phyloP scores from a whole-genome alignment of 805 yeast species.

The Monosporozyma aquatica region DNA sequence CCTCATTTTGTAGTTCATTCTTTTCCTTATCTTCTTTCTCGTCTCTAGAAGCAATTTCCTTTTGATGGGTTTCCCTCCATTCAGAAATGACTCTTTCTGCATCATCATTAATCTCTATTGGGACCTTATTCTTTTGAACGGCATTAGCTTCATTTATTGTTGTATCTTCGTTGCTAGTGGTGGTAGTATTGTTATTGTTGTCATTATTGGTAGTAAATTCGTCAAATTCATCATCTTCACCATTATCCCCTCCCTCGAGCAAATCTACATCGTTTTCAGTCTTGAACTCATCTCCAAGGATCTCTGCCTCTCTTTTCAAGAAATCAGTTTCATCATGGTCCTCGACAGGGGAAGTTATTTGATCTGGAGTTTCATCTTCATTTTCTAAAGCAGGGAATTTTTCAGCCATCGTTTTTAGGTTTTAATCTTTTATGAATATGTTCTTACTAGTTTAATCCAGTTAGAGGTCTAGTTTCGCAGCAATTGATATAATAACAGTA shows the following conservation, averaged over 20 bases:
- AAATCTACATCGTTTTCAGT: slow-evolving; percentile 51
- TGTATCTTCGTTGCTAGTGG: slow-evolving; percentile 17
- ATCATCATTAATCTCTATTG: slow-evolving; percentile 32
- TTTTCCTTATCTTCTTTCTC: slow-evolving; percentile 55
- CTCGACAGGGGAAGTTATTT: background rate
- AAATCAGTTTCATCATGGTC: slow-evolving; percentile 42
- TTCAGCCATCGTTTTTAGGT: slow-evolving; percentile 45
- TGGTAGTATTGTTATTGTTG: background rate
- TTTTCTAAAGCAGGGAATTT: slow-evolving; percentile 66
- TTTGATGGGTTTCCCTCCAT: slow-evolving; percentile 76
- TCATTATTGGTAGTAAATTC: slow-evolving; percentile 4
- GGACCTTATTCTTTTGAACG: slow-evolving; percentile 13
- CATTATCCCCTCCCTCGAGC: slow-evolving; percentile 27
- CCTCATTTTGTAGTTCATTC: slow-evolving; percentile 60
- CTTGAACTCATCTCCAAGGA: slow-evolving; percentile 62
- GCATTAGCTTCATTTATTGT: slow-evolving; percentile 15
- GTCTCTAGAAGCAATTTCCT: slow-evolving; percentile 76
- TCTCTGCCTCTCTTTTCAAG: slow-evolving; percentile 57
- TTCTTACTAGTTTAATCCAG: no score
- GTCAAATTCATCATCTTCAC: slow-evolving; percentile 37
- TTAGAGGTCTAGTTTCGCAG: no score
- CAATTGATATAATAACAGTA: no score
- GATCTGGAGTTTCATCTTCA: slow-evolving; percentile 24
- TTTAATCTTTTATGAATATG: no score
- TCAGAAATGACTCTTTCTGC: slow-evolving; percentile 39